These are phyloP conservation scores for Podospora conica DNA, from an alignment of 495 filamentous ascomycete species.

Conservation along the genomic window DNA sequence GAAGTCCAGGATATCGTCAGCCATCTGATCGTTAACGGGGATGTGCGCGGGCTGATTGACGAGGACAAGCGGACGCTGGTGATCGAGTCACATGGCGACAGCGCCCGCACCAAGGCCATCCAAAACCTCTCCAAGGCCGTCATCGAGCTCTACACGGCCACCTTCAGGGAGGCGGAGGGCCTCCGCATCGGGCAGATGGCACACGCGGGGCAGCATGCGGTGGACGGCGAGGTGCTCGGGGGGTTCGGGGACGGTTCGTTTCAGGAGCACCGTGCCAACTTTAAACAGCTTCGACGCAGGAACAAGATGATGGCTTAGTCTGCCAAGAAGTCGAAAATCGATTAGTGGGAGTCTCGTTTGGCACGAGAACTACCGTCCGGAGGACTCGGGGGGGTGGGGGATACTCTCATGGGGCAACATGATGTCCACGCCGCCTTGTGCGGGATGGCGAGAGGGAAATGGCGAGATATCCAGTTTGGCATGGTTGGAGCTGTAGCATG, in stretches of 20 bases:
- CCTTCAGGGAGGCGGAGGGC: slow-evolving; percentile 69
- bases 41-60: slow-evolving; percentile 82
- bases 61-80: slow-evolving; percentile 78
- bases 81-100: slow-evolving; percentile 68
- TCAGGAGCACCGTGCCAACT: not conserved
- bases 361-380: too few relatives aligned
- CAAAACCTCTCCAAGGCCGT: slow-evolving; percentile 67
- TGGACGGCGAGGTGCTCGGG: not conserved
- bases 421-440: too few relatives aligned
- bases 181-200: slow-evolving; percentile 33
- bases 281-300: not conserved
- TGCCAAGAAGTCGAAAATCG: too few relatives aligned
- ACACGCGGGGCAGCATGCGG: not conserved
- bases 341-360: too few relatives aligned
- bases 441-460: not conserved
- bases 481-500: not conserved
- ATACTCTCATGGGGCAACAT: too few relatives aligned
- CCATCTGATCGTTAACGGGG: slow-evolving; percentile 84
- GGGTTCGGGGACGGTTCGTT: not conserved
- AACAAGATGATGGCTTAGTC: not conserved
- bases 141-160: slow-evolving; percentile 52
- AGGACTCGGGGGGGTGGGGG: too few relatives aligned
- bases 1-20: slow-evolving; percentile 93
- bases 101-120: slow-evolving; percentile 66
- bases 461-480: not conserved